These are phyloP conservation scores for Pseudopediastrum boryanum DNA, from an alignment of 139 green algal genomes.

Conservation along the genomic window DNA sequence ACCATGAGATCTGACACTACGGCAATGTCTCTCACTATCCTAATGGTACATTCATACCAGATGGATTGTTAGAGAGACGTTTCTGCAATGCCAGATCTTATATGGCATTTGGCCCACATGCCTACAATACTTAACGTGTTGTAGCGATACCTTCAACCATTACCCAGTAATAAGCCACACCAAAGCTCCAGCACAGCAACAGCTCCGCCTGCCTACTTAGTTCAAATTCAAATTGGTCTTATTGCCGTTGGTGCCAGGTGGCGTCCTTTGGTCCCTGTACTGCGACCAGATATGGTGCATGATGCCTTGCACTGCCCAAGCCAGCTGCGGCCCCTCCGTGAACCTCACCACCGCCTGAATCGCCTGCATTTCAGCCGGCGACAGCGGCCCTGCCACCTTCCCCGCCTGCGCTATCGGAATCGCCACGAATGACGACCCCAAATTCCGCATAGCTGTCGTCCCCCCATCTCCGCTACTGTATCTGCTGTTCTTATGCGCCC, in stretches of 20 bases:
- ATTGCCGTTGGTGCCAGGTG: neutral
- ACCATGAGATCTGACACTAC: too few species aligned
- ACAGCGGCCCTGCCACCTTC: neutral
- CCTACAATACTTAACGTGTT: too few species aligned
- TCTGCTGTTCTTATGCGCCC: neutral
- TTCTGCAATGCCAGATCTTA: too few species aligned
- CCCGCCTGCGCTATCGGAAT: neutral
- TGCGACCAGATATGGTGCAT: neutral
- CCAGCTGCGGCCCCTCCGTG: neutral
- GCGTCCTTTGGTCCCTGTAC: neutral
- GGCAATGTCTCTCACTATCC: too few species aligned
- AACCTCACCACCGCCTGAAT: neutral
- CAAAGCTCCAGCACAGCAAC: too few species aligned
- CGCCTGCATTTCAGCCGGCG: conserved; percentile 8
- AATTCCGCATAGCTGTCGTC: neutral
- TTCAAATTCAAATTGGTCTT: too few species aligned
- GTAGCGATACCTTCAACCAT: too few species aligned
- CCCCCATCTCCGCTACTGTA: neutral
- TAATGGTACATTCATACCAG: too few species aligned
- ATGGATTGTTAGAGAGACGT: too few species aligned
- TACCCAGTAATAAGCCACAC: too few species aligned
- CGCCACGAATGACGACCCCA: neutral
- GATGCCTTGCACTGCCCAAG: conserved; percentile 16
- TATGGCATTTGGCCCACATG: too few species aligned
- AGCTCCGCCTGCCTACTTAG: too few species aligned